Base-by-base conservation (phyloP, 495 filamentous ascomycete species). In the Schizothecium vesticola region DNA sequence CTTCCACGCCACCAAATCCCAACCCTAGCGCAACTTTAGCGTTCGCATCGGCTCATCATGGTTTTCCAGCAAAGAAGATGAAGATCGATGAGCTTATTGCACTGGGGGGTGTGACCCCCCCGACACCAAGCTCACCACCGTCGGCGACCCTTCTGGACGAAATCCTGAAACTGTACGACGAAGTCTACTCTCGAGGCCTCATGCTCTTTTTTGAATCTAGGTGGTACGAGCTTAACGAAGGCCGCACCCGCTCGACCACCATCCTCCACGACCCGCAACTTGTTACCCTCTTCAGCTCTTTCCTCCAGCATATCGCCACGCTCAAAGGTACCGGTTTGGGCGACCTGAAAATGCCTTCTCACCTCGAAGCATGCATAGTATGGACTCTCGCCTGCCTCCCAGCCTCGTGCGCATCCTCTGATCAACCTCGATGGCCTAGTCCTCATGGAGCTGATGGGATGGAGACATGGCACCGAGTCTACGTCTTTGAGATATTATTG, bases 191-290 rank as follows among this genome's bases (percentile, higher is more conserved):
- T 21, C 86, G 86, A 1, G 92, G 90, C 25, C 87, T 97, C 43
- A 87, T 92, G 72, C 86, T 86, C 65, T 89, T 96, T 68, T 86
- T 97, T 65, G 93, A 97, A 71, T 90, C 92, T n/a, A 83, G 83
- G 31, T 97, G 92, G 92, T 97, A 90, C 75, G 79, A 84, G 63
- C 63, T 84, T 79, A 74, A 85, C 78, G 74, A 87, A 79, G 43
- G 73, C 60, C 73, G 62, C 61, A 67, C 67, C 16, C 55, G 72
- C n/a, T 33, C 63, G 11, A 25, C 76, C 8, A 73, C 84, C 29
- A 78, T 94, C 7, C 77, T 86, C 77, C 83, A 81, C 26, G 87
- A 90, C 69, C 76, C 78, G 31, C 80, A 83, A 31, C 79, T 92
- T 19, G 84, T 88, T 75, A 84, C 87, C 59, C 85, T 89, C 59